Percentiles rank a stretch among this genome's conserved stretches.
phyloP scores from a whole-genome alignment of 352 stramenopile genomes.

The Phytophthora foliorum region DNA sequence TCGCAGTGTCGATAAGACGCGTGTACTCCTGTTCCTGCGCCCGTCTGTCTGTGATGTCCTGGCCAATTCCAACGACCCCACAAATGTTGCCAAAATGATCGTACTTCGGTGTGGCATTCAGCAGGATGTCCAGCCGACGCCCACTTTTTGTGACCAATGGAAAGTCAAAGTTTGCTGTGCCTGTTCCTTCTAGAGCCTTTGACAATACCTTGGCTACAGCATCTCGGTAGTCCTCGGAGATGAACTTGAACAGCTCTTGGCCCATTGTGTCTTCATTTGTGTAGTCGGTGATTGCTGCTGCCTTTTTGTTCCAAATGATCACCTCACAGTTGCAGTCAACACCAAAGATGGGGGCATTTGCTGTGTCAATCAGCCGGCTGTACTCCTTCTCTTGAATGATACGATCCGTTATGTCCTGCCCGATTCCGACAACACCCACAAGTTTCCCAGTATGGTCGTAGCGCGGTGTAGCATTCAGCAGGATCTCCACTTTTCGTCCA shows the following conservation, averaged over 20 bases:
- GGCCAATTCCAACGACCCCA: constrained; percentile 72
- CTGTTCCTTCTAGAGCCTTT: constrained; percentile 58
- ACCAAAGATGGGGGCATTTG: constrained; percentile 76
- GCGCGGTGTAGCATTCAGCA: constrained; percentile 60
- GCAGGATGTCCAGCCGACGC: constrained; percentile 59
- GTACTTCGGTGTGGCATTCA: constrained; percentile 68
- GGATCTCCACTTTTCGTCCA: constrained; percentile 56
- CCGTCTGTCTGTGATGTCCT: constrained; percentile 74
- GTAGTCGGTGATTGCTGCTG: constrained; percentile 84
- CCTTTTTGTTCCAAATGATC: constrained; percentile 93
- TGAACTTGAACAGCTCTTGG: constrained; percentile 68
- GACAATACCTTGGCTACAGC: constrained; percentile 68
- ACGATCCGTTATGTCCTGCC: constrained; percentile 65
- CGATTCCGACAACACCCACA: constrained; percentile 65
- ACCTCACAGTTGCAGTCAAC: constrained; percentile 69
- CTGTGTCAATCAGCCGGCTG: constrained; percentile 69
- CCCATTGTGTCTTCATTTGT: constrained; percentile 86
- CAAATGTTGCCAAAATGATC: constrained; percentile 69
- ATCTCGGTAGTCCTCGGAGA: constrained; percentile 64
- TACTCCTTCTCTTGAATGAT: constrained; percentile 79
- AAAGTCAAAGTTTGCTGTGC: constrained; percentile 85
- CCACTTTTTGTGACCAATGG: constrained; percentile 72
- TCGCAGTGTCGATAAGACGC: constrained; percentile 88
- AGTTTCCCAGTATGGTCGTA: constrained; percentile 65
- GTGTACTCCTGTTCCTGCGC: constrained; percentile 84